Conservation (phyloP, 1,139 yeast species). For the Geotrichum reessii region DNA sequence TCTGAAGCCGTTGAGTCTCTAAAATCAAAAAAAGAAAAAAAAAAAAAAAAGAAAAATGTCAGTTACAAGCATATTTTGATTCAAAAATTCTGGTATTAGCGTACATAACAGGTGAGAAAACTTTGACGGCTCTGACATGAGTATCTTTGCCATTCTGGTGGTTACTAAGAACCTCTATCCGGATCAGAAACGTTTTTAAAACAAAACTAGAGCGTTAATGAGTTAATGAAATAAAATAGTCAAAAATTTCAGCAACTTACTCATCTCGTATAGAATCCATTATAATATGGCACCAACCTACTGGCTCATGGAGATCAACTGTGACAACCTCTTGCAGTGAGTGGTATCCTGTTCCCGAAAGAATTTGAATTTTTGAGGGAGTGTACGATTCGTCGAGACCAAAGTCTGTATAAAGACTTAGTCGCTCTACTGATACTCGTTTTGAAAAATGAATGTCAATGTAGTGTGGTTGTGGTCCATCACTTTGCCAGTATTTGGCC, state of each 20-base stretch:
- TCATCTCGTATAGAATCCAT: slow-evolving; percentile 53
- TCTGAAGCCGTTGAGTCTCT: slow-evolving; percentile 24
- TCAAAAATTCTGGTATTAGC: slow-evolving; percentile 14
- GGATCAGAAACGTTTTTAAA: slow-evolving; percentile 66
- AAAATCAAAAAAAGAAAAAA: slow-evolving; percentile 17
- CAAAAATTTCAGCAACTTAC: slow-evolving; percentile 30
- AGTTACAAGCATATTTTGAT: background rate
- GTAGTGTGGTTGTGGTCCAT: slow-evolving; percentile 87
- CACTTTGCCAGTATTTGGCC: slow-evolving; percentile 86
- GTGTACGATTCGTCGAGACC: slow-evolving; percentile 85
- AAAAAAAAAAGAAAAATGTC: background rate
- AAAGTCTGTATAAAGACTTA: slow-evolving; percentile 66
- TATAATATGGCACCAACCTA: slow-evolving; percentile 79
- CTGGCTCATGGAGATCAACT: slow-evolving; percentile 61
- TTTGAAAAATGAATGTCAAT: slow-evolving; percentile 79
- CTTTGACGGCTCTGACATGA: slow-evolving; percentile 68
- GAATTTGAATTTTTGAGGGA: slow-evolving; percentile 63
- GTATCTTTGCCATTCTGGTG: slow-evolving; percentile 97
- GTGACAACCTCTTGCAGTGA: slow-evolving; percentile 72
- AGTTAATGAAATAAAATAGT: background rate
- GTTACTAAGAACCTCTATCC: slow-evolving; percentile 66
- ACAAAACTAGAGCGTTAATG: slow-evolving; percentile 37
- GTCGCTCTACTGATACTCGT: slow-evolving; percentile 60
- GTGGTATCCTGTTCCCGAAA: slow-evolving; percentile 83
- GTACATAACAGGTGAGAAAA: slow-evolving; percentile 42